Evolutionary conservation across 1,284 basidiomycete genomes (phyloP).

Genomic region (Ustilago sp.): DNA sequence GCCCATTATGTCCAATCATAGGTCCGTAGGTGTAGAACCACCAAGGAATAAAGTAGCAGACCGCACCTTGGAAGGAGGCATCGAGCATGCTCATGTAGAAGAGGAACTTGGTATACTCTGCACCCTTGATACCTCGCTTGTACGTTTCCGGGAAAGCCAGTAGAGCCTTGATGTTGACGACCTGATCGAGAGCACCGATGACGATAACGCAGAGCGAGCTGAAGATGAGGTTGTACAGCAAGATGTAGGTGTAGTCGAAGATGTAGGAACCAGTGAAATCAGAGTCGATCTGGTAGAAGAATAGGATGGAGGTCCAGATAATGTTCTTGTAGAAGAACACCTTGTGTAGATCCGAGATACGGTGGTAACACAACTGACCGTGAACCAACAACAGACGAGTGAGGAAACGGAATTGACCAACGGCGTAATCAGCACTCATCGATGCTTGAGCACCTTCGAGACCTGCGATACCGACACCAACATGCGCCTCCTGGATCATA

Average conservation of each 20-base stretch:
- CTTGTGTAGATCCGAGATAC: conserved; percentile 80
- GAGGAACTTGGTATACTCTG: conserved; percentile 89
- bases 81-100: conserved; percentile 97
- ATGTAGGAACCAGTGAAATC: conserved; percentile 92
- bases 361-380: conserved; percentile 94
- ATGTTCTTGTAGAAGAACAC: conserved; percentile 88
- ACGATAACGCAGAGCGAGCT: conserved; percentile 92
- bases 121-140: conserved; percentile 87
- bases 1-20: conserved; percentile 48
- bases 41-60: conserved; percentile 91
- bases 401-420: conserved; percentile 93
- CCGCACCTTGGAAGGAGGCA: conserved; percentile 88
- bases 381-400: conserved; percentile 93
- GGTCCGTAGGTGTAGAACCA: conserved; percentile 77
- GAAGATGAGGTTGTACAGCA: conserved; percentile 85
- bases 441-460: conserved; percentile 97
- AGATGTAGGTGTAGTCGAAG: conserved; percentile 81
- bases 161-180: conserved; percentile 88
- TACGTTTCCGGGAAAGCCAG: conserved; percentile 94
- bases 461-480: conserved; percentile 92
- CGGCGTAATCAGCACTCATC: conserved; percentile 98
- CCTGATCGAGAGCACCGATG: conserved; percentile 96
- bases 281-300: conserved; percentile 93
- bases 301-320: conserved; percentile 81
- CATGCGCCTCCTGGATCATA: conserved; percentile 98